A percentile compares a stretch with the other conserved stretches of the same genome.
phyloP scores from a whole-genome alignment of 2,329 filamentous ascomycete species.

The Amylocarpus encephaloides region DNA sequence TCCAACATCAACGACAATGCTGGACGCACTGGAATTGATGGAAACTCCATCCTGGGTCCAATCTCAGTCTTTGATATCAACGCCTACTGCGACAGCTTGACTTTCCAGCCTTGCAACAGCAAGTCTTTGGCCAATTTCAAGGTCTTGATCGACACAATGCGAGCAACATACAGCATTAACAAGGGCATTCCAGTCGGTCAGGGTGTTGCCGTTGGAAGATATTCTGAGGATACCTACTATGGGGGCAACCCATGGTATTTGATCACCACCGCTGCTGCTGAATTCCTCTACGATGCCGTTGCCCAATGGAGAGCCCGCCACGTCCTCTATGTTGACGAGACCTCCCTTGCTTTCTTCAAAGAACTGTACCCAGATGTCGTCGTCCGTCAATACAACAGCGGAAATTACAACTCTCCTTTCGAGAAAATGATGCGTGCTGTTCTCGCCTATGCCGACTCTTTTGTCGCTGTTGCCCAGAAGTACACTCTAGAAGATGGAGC shows the following conservation, averaged over 20 bases:
- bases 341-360: conserved; percentile 65
- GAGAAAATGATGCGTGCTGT: conserved; percentile 45
- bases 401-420: conserved; percentile 50
- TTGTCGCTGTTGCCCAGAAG: conserved; percentile 41
- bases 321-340: conserved; percentile 55
- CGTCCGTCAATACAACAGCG: conserved; percentile 57
- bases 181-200: conserved; percentile 49
- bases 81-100: conserved; percentile 60
- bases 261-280: conserved; percentile 67
- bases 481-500: conserved; percentile 52
- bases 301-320: conserved; percentile 61
- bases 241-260: conserved; percentile 78
- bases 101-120: conserved; percentile 58
- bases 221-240: conserved; percentile 67
- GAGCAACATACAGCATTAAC: conserved; percentile 60
- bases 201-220: conserved; percentile 62
- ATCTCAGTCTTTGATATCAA: conserved; percentile 65
- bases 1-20: conserved; percentile 62
- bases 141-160: conserved; percentile 66
- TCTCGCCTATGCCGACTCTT: conserved; percentile 55
- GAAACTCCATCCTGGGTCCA: conserved; percentile 60
- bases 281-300: conserved; percentile 71
- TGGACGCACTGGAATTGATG: conserved; percentile 62
- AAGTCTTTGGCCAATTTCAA: conserved; percentile 70
- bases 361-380: conserved; percentile 54